Evolutionary conservation across 768 basidiomycete species (phyloP), one percentile per base, ranked within the genome.

Genomic region (Suillus cothurnatus): DNA sequence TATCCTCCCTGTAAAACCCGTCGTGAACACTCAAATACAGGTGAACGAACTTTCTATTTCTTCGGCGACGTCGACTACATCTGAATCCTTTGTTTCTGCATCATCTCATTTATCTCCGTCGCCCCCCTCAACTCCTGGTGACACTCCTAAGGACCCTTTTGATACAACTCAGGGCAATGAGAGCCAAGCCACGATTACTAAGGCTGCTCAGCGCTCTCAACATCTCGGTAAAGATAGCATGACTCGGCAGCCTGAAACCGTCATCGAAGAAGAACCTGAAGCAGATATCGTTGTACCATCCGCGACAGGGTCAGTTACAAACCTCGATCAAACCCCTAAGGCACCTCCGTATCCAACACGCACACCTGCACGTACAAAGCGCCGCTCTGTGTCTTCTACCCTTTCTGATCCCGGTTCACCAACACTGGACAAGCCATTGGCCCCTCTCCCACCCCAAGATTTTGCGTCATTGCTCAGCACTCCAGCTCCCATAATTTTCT

Each of bases 301-400:
- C 53, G 59, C 61, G 6, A 66, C 72, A 32, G 57, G 11, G 26
- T 82, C 81, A 63, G 74, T 67, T n/a, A 64, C 72, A 15, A 70
- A 67, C 45, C 23, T 39, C 43, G 32, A 50, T 65, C 65, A 57
- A 17, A 57, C 68, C 21, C 34, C 67, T 21, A 71, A 67, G 61
- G 71, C 81, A 17, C 85, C 93, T 32, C 88, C 90, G 34, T 80
- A 86, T 68, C 88, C 94, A 5, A 80, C 88, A 28, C 92, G 96
- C 14, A 99, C 97, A 0, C 97, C 97, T 5, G 94, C 90, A 4
- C 88, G 96, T 14, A 99, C 97, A 3, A 99, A 99, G 75, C 90
- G 97, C 5, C 91, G 97, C 28, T 97, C 95, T 2, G 91, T 98
- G 6, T 97, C 95, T 1, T 97, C 95, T 2, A 90, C 88, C 8